Percentiles rank a stretch among this genome's conserved stretches.
These are phyloP conservation scores for Pistacia atlantica DNA, from an alignment of 345 rosid species.

Conservation along the genomic window DNA sequence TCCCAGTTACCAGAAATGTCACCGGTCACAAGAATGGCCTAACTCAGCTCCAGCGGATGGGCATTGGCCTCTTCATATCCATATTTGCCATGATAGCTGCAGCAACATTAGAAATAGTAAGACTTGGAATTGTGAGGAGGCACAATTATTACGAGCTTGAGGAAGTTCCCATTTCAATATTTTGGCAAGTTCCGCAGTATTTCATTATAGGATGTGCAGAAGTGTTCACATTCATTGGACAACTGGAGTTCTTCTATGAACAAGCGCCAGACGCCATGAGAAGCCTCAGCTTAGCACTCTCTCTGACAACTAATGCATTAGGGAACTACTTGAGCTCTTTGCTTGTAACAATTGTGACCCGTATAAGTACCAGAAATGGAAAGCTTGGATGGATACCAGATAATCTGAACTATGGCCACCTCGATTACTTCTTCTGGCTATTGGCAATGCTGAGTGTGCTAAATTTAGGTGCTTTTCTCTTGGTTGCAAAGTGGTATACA, in stretches of 20 bases:
- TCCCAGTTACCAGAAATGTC: slow-evolving; percentile 16
- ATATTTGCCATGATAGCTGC: slow-evolving; percentile 18
- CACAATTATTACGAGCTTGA: slow-evolving; percentile 32
- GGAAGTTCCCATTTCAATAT: slow-evolving; percentile 37
- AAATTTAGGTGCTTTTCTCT: slow-evolving; percentile 31
- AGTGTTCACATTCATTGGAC: slow-evolving; percentile 49
- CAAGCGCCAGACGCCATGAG: slow-evolving; percentile 49
- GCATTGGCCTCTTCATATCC: slow-evolving; percentile 51
- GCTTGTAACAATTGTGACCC: slow-evolving; percentile 42
- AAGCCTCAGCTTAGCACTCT: slow-evolving; percentile 48
- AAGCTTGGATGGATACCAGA: slow-evolving; percentile 29
- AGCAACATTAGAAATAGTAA: slow-evolving; percentile 28
- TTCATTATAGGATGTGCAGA: slow-evolving; percentile 53
- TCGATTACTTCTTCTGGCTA: slow-evolving; percentile 51
- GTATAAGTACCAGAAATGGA: slow-evolving; percentile 35
- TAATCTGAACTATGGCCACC: neutral
- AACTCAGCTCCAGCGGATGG: slow-evolving; percentile 58
- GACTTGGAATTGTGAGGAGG: slow-evolving; percentile 28
- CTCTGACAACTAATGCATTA: slow-evolving; percentile 39
- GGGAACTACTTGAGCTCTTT: slow-evolving; percentile 52
- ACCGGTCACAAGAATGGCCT: slow-evolving; percentile 34
- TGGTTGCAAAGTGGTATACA: slow-evolving; percentile 35
- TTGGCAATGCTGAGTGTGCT: slow-evolving; percentile 38
- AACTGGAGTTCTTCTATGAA: slow-evolving; percentile 23
- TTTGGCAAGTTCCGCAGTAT: slow-evolving; percentile 14